phyloP scores from a whole-genome alignment of 495 filamentous ascomycete genomes.

The Daldinia vernicosa region DNA sequence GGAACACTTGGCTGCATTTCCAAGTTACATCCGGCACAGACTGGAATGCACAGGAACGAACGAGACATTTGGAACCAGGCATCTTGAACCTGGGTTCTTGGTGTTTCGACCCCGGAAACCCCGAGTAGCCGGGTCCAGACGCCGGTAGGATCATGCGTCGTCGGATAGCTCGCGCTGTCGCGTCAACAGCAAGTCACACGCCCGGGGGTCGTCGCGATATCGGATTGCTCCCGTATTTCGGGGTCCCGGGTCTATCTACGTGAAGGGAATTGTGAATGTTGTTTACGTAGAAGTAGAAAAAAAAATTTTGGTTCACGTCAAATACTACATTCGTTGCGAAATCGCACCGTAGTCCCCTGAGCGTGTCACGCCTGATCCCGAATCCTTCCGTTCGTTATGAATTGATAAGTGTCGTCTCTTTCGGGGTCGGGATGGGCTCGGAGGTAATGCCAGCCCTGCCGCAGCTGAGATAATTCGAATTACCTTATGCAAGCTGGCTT shows the following conservation, averaged over 20 bases:
- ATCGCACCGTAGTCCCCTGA: conserved; percentile 8
- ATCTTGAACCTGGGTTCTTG: conserved; percentile 5
- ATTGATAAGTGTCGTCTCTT: background rate
- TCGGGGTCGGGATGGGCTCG: conserved; percentile 29
- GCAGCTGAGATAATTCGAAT: conserved; percentile 1
- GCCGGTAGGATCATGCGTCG: conserved; percentile 12
- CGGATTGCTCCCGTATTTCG: conserved; percentile 15
- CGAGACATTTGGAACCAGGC: background rate
- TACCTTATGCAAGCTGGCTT: conserved; percentile 2
- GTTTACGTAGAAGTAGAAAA: background rate
- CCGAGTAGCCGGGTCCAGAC: conserved; percentile 22
- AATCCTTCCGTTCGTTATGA: conserved; percentile 24
- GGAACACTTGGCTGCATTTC: conserved; percentile 22
- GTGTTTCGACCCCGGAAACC: conserved; percentile 28
- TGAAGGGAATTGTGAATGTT: background rate
- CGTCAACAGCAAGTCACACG: conserved; percentile 17
- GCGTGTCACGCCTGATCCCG: conserved; percentile 21
- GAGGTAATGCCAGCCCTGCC: conserved; percentile 11
- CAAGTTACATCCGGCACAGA: conserved; percentile 16
- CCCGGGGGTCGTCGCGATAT: conserved; percentile 25
- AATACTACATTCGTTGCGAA: conserved; percentile 32
- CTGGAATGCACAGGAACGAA: background rate
- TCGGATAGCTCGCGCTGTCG: conserved; percentile 21
- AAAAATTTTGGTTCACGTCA: background rate
- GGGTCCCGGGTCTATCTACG: conserved; percentile 4